phyloP scores from a whole-genome alignment of 1,139 yeast species.

The Kodamaea sp. region DNA sequence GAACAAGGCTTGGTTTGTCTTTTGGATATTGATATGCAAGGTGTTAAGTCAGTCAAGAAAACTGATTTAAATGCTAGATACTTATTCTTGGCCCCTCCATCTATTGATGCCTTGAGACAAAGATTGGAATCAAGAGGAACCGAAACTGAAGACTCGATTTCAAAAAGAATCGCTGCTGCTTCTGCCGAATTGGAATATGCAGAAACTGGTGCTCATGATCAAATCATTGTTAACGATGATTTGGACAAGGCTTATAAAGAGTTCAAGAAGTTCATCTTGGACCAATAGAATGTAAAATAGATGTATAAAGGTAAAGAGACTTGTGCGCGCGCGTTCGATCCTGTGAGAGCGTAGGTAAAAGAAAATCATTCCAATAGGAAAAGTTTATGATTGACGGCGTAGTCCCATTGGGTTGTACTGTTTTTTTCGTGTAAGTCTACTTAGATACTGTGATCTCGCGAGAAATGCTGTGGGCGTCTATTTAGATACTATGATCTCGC shows the following conservation, averaged over 20 bases:
- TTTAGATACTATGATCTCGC: too few species aligned
- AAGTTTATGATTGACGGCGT: too few species aligned
- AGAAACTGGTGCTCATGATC: constrained; percentile 87
- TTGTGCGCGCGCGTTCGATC: too few species aligned
- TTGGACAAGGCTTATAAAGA: constrained; percentile 83
- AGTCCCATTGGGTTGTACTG: too few species aligned
- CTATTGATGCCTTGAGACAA: constrained; percentile 65
- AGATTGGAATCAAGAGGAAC: constrained; percentile 91
- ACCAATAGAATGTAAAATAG: constrained; percentile 6
- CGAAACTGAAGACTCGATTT: constrained; percentile 79
- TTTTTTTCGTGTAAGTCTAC: too few species aligned
- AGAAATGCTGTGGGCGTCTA: too few species aligned
- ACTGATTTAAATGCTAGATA: constrained; percentile 80
- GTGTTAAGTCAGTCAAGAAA: constrained; percentile 85
- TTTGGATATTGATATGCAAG: constrained; percentile 98
- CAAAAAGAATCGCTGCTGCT: constrained; percentile 84
- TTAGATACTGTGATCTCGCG: too few species aligned
- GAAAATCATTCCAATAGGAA: too few species aligned
- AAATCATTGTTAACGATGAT: constrained; percentile 84
- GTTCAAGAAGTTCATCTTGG: constrained; percentile 70
- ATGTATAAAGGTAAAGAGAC: not conserved
- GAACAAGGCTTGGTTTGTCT: constrained; percentile 71
- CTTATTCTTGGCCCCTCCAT: constrained; percentile 90
- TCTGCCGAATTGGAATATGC: constrained; percentile 84
- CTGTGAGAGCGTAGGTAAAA: too few species aligned